These are phyloP conservation scores for Fraxinus sp. DNA, from an alignment of 305 asterid genomes.

Conservation along the genomic window DNA sequence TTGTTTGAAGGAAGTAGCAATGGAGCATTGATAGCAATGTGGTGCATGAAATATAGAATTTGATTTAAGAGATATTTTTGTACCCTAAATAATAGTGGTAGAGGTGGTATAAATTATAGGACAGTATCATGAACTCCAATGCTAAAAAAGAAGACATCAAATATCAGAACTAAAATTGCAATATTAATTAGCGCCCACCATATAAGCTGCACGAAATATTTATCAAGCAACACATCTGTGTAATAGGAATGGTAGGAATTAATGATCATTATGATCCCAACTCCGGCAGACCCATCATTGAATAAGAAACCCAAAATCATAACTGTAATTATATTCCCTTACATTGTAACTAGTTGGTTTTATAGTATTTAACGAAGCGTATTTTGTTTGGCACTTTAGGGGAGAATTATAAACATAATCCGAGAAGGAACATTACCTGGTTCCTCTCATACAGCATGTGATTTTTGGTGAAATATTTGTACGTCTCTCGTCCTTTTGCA, in stretches of 20 bases:
- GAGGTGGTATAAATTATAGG: not conserved
- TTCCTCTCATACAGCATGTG: slow-evolving; percentile 96
- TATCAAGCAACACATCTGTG: not conserved
- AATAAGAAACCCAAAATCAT: not conserved
- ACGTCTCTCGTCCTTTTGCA: slow-evolving; percentile 84
- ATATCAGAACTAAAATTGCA: not conserved
- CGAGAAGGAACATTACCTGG: slow-evolving; percentile 50
- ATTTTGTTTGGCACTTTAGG: not conserved
- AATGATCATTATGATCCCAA: not conserved
- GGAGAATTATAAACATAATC: not conserved
- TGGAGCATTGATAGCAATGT: not conserved
- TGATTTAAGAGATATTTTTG: not conserved
- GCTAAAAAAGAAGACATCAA: not conserved
- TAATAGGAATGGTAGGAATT: not conserved
- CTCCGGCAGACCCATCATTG: not conserved
- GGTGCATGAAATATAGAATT: not conserved
- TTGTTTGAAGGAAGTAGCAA: slow-evolving; percentile 1
- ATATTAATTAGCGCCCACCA: not conserved
- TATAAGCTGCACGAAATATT: not conserved
- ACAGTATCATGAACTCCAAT: not conserved
- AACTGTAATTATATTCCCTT: not conserved
- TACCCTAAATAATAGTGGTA: not conserved
- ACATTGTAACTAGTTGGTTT: not conserved
- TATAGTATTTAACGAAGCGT: not conserved
- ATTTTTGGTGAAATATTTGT: slow-evolving; percentile 86